These are phyloP conservation scores for Pyrenochaeta sp. DNA, from an alignment of 2,329 filamentous ascomycete genomes.

Conservation along the genomic window DNA sequence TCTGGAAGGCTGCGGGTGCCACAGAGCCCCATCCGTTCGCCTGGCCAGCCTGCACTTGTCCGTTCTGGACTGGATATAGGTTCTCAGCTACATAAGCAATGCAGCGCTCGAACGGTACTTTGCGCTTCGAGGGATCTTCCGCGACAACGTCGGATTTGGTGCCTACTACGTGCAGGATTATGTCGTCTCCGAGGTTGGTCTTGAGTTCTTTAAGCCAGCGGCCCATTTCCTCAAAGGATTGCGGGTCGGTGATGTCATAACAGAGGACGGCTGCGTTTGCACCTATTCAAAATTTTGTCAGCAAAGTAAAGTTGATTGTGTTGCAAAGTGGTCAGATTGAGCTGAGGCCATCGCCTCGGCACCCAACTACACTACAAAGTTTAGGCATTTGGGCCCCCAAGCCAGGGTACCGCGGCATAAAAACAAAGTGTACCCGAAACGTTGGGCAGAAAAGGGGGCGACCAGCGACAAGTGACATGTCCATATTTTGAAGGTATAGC, in stretches of 20 bases:
- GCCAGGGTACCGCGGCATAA: conserved; percentile 6
- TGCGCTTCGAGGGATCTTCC: conserved; percentile 77
- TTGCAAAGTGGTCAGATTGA: background rate
- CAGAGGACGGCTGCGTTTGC: conserved; percentile 93
- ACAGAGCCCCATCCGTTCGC: conserved; percentile 34
- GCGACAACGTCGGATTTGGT: conserved; percentile 83
- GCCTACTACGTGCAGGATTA: conserved; percentile 93
- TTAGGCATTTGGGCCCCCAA: conserved; percentile 9
- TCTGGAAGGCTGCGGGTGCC: conserved; percentile 48
- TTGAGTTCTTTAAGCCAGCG: conserved; percentile 88
- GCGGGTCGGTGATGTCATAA: conserved; percentile 89
- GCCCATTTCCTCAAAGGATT: conserved; percentile 87
- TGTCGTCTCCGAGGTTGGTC: conserved; percentile 76
- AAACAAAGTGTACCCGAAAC: conserved; percentile 2
- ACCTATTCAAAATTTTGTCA: conserved; percentile 56
- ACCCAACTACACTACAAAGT: background rate
- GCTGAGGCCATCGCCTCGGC: conserved; percentile 6
- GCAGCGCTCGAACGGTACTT: conserved; percentile 93
- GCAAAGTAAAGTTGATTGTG: background rate
- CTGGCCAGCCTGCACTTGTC: conserved; percentile 27
- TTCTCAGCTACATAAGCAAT: conserved; percentile 96
- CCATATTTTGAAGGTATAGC: background rate
- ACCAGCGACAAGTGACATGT: background rate
- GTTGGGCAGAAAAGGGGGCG: conserved; percentile 8
- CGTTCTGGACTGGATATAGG: conserved; percentile 72